Conservation (phyloP, 1,139 yeast genomes). For the Nakaseomyces nivariensis region DNA sequence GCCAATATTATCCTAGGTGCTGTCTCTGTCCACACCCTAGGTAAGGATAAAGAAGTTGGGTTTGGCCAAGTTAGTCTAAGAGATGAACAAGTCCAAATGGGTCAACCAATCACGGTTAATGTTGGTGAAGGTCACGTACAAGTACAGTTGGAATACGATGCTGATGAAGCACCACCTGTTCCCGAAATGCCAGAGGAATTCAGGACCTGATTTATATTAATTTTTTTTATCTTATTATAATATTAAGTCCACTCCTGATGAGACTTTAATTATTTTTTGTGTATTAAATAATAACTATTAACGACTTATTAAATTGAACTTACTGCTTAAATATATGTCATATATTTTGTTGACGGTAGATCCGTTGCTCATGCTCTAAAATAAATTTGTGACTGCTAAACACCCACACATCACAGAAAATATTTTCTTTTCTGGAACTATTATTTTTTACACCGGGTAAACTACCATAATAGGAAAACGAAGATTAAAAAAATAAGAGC, state of each 20-base stretch:
- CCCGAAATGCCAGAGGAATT: constrained; percentile 11
- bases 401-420: background rate
- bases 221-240: no score
- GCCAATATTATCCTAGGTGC: constrained; percentile 51
- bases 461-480: no score
- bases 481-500: no score
- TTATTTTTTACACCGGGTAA: no score
- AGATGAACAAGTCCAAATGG: constrained; percentile 26
- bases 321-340: no score
- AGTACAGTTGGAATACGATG: constrained; percentile 20
- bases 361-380: no score
- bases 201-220: background rate
- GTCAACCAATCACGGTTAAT: constrained; percentile 24
- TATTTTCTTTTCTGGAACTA: background rate
- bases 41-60: constrained; percentile 60
- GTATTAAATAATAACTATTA: constrained; percentile 1
- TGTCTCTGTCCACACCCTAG: constrained; percentile 62
- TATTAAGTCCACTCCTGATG: no score
- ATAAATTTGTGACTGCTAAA: background rate
- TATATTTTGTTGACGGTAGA: no score
- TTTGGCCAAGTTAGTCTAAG: constrained; percentile 32
- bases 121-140: constrained; percentile 26
- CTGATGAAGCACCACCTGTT: constrained; percentile 17
- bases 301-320: background rate
- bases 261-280: background rate